phyloP scores from a whole-genome alignment of 1,139 yeast species.

The Zygoascus meyerae region DNA sequence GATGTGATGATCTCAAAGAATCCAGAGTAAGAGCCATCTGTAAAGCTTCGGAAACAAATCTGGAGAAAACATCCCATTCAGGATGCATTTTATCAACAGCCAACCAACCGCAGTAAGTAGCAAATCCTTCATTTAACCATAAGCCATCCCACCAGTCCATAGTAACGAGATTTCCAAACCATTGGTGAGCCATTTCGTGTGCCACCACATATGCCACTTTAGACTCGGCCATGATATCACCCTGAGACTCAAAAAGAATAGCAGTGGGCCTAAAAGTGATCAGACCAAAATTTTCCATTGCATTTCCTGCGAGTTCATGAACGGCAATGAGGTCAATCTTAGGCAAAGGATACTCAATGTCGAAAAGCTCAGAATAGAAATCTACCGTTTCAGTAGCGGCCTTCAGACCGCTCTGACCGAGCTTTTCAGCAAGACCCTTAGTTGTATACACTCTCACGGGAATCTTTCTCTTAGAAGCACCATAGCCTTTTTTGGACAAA shows the following conservation, averaged over 20 bases:
- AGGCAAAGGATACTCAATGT: slow-evolving; percentile 70
- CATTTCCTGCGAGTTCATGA: slow-evolving; percentile 79
- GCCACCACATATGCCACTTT: slow-evolving; percentile 84
- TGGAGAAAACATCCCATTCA: slow-evolving; percentile 81
- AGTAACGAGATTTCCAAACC: slow-evolving; percentile 89
- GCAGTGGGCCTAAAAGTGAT: slow-evolving; percentile 80
- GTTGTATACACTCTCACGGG: slow-evolving; percentile 82
- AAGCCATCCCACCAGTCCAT: slow-evolving; percentile 96
- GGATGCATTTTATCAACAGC: slow-evolving; percentile 74
- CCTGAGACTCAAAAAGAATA: slow-evolving; percentile 55
- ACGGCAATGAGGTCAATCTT: slow-evolving; percentile 80
- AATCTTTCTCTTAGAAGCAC: slow-evolving; percentile 52
- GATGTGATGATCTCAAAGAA: slow-evolving; percentile 74
- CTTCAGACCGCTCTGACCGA: slow-evolving; percentile 56
- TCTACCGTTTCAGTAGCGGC: slow-evolving; percentile 67
- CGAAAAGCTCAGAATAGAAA: slow-evolving; percentile 66
- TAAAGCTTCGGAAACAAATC: slow-evolving; percentile 60
- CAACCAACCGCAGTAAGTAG: slow-evolving; percentile 85
- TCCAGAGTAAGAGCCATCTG: slow-evolving; percentile 70
- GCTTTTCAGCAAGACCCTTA: slow-evolving; percentile 61
- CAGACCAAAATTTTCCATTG: slow-evolving; percentile 91
- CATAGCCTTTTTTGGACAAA: slow-evolving; percentile 8
- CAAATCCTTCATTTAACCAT: slow-evolving; percentile 90
- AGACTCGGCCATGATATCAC: slow-evolving; percentile 62
- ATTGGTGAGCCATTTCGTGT: slow-evolving; percentile 89